Percentiles rank a stretch among this genome's conserved stretches.
Evolutionary conservation across 768 basidiomycete species (phyloP).

Genomic region (Pisolithus sp.): DNA sequence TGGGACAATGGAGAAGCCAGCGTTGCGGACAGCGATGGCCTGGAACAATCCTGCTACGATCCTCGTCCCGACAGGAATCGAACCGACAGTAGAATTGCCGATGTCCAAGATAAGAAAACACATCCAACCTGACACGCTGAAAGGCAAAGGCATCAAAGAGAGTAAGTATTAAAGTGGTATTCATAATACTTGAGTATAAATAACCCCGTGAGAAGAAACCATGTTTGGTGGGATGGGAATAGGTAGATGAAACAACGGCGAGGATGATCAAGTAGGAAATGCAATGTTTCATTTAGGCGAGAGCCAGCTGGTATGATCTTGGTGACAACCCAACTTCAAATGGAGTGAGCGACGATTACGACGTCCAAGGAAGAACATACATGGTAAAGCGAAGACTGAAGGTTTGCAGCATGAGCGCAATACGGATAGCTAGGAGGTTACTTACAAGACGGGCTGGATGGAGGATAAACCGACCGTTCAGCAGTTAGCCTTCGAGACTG

Average conservation of each 20-base stretch:
- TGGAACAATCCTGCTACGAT: conserved; percentile 76
- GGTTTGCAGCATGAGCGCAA: background rate
- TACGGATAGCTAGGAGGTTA: conserved; percentile 7
- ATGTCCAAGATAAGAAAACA: conserved; percentile 87
- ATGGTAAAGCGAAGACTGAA: conserved; percentile 73
- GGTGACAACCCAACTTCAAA: conserved; percentile 62
- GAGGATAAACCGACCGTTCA: background rate
- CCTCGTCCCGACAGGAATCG: conserved; percentile 64
- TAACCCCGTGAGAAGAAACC: conserved; percentile 76
- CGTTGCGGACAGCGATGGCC: conserved; percentile 73
- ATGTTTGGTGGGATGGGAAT: conserved; percentile 91
- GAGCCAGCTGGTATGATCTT: conserved; percentile 57
- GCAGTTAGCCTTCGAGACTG: background rate
- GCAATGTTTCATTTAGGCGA: conserved; percentile 68
- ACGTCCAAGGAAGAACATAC: conserved; percentile 37
- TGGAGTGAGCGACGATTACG: conserved; percentile 1
- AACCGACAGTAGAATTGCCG: conserved; percentile 60
- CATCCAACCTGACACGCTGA: conserved; percentile 78
- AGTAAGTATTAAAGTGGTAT: background rate
- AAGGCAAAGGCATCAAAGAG: background rate
- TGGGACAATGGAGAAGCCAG: conserved; percentile 78
- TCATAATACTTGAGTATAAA: conserved; percentile 59
- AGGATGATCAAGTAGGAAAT: conserved; percentile 92
- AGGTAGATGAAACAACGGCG: conserved; percentile 87
- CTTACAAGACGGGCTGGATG: conserved; percentile 79